Conservation (phyloP, 345 rosid species). For the Leavenworthia alabamica region DNA sequence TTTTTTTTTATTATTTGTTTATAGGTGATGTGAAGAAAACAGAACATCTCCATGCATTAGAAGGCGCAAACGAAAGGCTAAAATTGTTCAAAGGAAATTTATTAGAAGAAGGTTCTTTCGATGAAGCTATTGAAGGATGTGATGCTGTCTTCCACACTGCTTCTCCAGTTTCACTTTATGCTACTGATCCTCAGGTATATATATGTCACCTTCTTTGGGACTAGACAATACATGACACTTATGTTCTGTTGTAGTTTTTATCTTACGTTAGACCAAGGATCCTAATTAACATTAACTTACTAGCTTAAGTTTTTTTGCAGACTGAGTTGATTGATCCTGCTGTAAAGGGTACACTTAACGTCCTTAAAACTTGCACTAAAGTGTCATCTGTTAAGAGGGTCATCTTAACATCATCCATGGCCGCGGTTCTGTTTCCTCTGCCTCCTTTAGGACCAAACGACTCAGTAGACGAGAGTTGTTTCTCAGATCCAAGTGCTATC, state of each 20-base stretch:
- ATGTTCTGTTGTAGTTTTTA: not conserved
- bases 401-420: constrained; percentile 43
- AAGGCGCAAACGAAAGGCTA: constrained; percentile 32
- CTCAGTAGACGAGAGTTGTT: constrained; percentile 39
- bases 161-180: constrained; percentile 34
- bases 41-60: constrained; percentile 24
- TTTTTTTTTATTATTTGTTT: not conserved
- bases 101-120: constrained; percentile 32
- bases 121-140: constrained; percentile 43
- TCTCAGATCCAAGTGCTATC: constrained; percentile 34
- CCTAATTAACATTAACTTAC: not conserved
- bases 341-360: constrained; percentile 46
- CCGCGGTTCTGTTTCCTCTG: constrained; percentile 24
- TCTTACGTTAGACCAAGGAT: not conserved
- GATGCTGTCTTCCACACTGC: constrained; percentile 60
- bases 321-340: constrained; percentile 44
- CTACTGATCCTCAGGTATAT: constrained; percentile 33
- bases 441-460: constrained; percentile 24
- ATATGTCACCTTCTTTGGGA: not conserved
- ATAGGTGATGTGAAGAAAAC: constrained; percentile 14
- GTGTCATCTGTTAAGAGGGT: constrained; percentile 42
- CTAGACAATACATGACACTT: not conserved
- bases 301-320: not conserved
- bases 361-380: constrained; percentile 41
- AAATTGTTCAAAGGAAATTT: constrained; percentile 29